Base-by-base conservation (phyloP, 257 asterid species). In the Solanum gracilifrons region DNA sequence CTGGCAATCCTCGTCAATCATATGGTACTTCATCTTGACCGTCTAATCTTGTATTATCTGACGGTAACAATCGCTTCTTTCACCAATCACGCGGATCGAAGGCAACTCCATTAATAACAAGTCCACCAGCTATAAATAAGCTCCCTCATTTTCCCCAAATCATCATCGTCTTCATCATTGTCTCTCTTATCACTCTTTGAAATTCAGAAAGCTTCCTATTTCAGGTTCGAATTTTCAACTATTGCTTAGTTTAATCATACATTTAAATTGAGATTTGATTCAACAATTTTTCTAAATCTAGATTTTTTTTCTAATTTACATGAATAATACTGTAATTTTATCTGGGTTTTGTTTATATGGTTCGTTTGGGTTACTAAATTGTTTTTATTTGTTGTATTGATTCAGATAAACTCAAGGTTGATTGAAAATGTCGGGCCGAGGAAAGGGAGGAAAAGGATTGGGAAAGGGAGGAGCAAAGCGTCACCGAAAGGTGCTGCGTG, bases 391-490 rank as follows among this genome's bases (percentile, higher is more conserved):
- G 29, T 5, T 35, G 12, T 23, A 0, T 33, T 74, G 82, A 20
- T 20, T 10, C 82, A 74, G 82, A 20, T 25, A 74, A 21, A 20
- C 27, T 32, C 5, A 74, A n/a, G n/a, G 51, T 6, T 1, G 51
- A 23, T 60, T 41, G 76, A 62, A 0, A 9, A 85, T 85, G 87
- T 85, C 87, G 3, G 87, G 87, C 0, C 87, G 87, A 3, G 87
- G 87, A 36, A 85, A 85, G 79, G 87, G 87, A 13, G 87, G 87
- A 1, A 85, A 85, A 33, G 87, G 87, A 4, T 9, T 85, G 16
- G 87, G 86, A 12, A 84, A 84, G 58, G 87, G 87, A 35, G 87
- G 87, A 84, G 87, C 87, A 4, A 84, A 84, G 10, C 87, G 87
- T 2, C 87, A 85, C 64, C 74, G 87, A 21, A 85, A 85, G 64